A percentile compares a stretch with the other conserved stretches of the same genome.
These are phyloP conservation scores for Monosporascus ibericus DNA, from an alignment of 2,329 filamentous ascomycete genomes.

Conservation along the genomic window DNA sequence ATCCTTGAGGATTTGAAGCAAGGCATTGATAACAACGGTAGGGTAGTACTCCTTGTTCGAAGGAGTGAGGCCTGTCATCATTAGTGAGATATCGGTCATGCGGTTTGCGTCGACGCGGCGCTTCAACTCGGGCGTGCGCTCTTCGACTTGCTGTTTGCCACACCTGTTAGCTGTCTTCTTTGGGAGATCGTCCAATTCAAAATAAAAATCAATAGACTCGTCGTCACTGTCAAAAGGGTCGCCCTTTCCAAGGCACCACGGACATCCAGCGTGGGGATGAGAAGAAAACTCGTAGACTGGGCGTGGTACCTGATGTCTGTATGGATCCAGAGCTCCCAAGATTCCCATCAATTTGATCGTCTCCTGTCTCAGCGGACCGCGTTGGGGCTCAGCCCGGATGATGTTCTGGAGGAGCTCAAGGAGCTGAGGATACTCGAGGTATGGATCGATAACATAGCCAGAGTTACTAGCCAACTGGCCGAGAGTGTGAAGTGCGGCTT, in stretches of 20 bases:
- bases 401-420: conserved; percentile 90
- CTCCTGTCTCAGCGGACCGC: conserved; percentile 79
- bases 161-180: conserved; percentile 12
- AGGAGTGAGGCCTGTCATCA: conserved; percentile 95
- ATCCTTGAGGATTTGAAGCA: conserved; percentile 88
- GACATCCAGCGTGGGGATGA: conserved; percentile 7
- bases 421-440: conserved; percentile 89
- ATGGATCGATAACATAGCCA: conserved; percentile 95
- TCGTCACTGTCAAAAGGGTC: conserved; percentile 8
- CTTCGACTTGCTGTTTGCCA: conserved; percentile 65
- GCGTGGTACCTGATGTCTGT: conserved; percentile 69
- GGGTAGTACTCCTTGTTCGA: conserved; percentile 98
- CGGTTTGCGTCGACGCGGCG: conserved; percentile 56
- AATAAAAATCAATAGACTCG: conserved; percentile 10
- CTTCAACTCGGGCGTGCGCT: conserved; percentile 78
- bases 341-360: conserved; percentile 97
- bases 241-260: conserved; percentile 3
- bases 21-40: conserved; percentile 92
- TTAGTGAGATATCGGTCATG: conserved; percentile 88
- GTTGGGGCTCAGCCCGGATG: conserved; percentile 81
- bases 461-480: conserved; percentile 93
- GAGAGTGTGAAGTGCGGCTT: conserved; percentile 83
- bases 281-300: conserved; percentile 10
- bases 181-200: not conserved
- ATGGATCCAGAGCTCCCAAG: conserved; percentile 88